These are phyloP conservation scores for Rhamnella rubrinervis DNA, from an alignment of 331 rosid genomes.

Conservation along the genomic window DNA sequence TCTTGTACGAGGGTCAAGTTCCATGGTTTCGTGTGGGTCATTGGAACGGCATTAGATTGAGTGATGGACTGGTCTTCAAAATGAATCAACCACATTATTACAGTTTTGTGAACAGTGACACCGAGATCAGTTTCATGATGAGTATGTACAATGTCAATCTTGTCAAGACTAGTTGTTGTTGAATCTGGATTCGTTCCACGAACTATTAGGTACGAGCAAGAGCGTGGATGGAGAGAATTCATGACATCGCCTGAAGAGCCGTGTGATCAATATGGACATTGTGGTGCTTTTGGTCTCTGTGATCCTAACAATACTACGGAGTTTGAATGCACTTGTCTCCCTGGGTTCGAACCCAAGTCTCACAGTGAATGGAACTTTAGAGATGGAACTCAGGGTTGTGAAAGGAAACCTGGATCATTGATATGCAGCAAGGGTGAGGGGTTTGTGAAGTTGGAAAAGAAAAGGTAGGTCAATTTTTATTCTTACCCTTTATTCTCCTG, in stretches of 20 bases:
- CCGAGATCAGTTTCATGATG: not conserved
- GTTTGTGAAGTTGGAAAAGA: slow-evolving; percentile 27
- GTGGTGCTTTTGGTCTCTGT: slow-evolving; percentile 37
- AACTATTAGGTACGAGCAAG: slow-evolving; percentile 20
- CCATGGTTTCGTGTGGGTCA: slow-evolving; percentile 39
- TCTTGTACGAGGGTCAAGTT: not conserved
- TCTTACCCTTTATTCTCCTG: not conserved
- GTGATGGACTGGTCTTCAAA: slow-evolving; percentile 9
- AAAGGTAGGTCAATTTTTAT: slow-evolving; percentile 12
- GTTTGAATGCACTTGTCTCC: slow-evolving; percentile 36
- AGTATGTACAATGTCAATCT: not conserved
- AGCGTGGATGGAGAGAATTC: slow-evolving; percentile 20
- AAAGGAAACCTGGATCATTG: slow-evolving; percentile 22
- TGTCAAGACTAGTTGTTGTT: not conserved
- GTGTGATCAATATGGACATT: slow-evolving; percentile 34
- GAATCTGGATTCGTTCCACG: slow-evolving; percentile 11
- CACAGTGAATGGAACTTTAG: slow-evolving; percentile 34
- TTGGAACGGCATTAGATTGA: slow-evolving; percentile 7
- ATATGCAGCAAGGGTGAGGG: slow-evolving; percentile 46
- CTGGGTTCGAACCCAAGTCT: slow-evolving; percentile 41
- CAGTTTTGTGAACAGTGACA: slow-evolving; percentile 13
- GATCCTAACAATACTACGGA: slow-evolving; percentile 16
- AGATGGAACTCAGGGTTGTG: slow-evolving; percentile 41
- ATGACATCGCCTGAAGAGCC: slow-evolving; percentile 15
- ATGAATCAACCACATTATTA: not conserved